These are phyloP conservation scores for Colletotrichum limetticola DNA, from an alignment of 2,329 filamentous ascomycete genomes.

Conservation along the genomic window DNA sequence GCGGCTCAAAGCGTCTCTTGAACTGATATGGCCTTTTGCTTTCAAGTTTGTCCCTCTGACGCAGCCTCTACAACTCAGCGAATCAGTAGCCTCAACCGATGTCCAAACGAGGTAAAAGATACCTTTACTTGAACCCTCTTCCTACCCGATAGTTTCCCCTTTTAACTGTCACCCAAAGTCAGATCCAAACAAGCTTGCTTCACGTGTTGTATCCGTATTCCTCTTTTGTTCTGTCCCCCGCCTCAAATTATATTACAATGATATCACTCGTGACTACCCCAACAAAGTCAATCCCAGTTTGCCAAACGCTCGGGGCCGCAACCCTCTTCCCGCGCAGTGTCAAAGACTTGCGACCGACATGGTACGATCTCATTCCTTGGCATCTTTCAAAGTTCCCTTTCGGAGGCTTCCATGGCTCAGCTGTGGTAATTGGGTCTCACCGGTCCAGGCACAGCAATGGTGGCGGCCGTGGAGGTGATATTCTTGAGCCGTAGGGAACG, in stretches of 20 bases:
- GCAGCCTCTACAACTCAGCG: not conserved
- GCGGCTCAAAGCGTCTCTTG: not conserved
- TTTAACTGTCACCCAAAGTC: not conserved
- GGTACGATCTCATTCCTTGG: not conserved
- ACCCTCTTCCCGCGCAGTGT: not conserved
- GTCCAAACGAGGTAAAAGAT: not conserved
- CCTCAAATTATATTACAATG: not conserved
- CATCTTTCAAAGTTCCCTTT: not conserved
- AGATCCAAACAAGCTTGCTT: not conserved
- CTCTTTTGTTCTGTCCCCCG: not conserved
- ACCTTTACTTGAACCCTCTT: not conserved
- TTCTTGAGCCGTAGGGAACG: conserved; percentile 17
- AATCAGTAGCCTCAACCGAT: not conserved
- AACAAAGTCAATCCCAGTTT: conserved; percentile 22
- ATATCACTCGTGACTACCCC: conserved; percentile 19
- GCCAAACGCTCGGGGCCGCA: not conserved
- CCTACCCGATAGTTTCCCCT: not conserved
- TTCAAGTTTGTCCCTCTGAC: not conserved
- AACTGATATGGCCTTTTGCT: not conserved
- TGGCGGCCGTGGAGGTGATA: not conserved
- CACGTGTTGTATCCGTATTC: not conserved
- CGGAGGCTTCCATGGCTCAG: not conserved
- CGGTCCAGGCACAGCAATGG: conserved; percentile 11
- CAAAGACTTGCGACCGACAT: not conserved
- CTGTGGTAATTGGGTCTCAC: not conserved